Evolutionary conservation across 2,329 filamentous ascomycete genomes (phyloP), one percentile per base, ranked within the genome.

Genomic region (Aspergillus aculeatinus): DNA sequence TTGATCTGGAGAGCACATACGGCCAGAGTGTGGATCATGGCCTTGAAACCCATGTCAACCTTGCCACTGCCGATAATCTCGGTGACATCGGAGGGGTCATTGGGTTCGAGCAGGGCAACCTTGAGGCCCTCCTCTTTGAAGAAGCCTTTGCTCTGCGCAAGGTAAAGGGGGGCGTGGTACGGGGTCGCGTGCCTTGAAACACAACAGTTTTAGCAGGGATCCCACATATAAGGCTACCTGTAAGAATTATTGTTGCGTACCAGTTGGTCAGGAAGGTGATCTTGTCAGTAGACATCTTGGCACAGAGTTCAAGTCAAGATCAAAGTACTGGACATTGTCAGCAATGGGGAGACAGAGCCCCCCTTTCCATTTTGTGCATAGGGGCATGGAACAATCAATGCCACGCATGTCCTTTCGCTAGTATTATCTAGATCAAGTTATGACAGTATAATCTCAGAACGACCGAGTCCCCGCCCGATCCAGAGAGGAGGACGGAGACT

Each of bases 381-480:
- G 71, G 69, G 59, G 60, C 71, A 72, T 75, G 74, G 75, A 65
- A 70, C 68, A 73, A 72, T 76, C 70, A 74, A 79, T 82, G 86
- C 86, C 85, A 88, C 89, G 89, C 89, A 91, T 88, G 85, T 91
- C 86, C 89, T 91, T 91, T 88, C 89, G 89, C 89, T 90, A 87
- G 87, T 83, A 90, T 90, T 90, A 88, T 87, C 86, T 87, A 89
- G 87, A 89, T 90, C 88, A 91, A 91, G 88, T 91, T 90, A 83
- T 80, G 79, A 83, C 87, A 87, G 87, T 90, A 88, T 89, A 79
- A 84, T 90, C 87, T 89, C 87, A 89, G 87, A 88, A 80, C 81
- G 71, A 72, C 65, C 68, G 63, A 58, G 33, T 44, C 33, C 47
- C 49, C 52, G 47, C 19, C 25, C 12, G 31, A n/a, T 9, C 19